These are phyloP conservation scores for Pseudogymnoascus sp. DNA, from an alignment of 2,329 filamentous ascomycete species.

Conservation along the genomic window DNA sequence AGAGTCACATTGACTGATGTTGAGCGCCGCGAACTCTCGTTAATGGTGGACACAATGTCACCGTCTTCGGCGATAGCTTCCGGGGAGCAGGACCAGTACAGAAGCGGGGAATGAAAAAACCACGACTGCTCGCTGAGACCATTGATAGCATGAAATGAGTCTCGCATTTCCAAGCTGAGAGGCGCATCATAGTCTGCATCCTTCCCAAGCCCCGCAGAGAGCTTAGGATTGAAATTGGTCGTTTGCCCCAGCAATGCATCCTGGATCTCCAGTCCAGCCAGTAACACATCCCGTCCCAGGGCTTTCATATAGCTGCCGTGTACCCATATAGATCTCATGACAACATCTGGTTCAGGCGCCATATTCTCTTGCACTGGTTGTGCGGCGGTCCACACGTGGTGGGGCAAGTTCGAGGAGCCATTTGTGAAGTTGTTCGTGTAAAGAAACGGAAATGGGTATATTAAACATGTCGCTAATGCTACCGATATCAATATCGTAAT, in stretches of 20 bases:
- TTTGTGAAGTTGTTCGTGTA: constrained; percentile 65
- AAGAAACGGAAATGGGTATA: constrained; percentile 69
- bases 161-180: constrained; percentile 34
- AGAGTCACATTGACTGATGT: constrained; percentile 67
- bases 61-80: constrained; percentile 50
- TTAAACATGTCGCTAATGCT: constrained; percentile 58
- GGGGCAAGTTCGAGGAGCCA: constrained; percentile 63
- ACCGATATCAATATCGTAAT: constrained; percentile 68
- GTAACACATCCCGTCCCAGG: constrained; percentile 56
- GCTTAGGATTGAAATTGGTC: constrained; percentile 45
- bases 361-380: constrained; percentile 50
- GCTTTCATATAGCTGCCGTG: constrained; percentile 73
- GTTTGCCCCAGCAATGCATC: constrained; percentile 59
- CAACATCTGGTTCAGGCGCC: constrained; percentile 55
- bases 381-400: constrained; percentile 75
- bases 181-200: constrained; percentile 18
- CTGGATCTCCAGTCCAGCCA: constrained; percentile 62
- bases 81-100: constrained; percentile 69
- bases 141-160: constrained; percentile 51
- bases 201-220: constrained; percentile 16
- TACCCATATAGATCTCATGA: constrained; percentile 75
- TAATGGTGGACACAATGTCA: constrained; percentile 62
- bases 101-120: constrained; percentile 76
- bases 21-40: constrained; percentile 51
- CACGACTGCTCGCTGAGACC: constrained; percentile 56